Conservation (phyloP, 148 eudicot genomes). For the Cornus suecica region DNA sequence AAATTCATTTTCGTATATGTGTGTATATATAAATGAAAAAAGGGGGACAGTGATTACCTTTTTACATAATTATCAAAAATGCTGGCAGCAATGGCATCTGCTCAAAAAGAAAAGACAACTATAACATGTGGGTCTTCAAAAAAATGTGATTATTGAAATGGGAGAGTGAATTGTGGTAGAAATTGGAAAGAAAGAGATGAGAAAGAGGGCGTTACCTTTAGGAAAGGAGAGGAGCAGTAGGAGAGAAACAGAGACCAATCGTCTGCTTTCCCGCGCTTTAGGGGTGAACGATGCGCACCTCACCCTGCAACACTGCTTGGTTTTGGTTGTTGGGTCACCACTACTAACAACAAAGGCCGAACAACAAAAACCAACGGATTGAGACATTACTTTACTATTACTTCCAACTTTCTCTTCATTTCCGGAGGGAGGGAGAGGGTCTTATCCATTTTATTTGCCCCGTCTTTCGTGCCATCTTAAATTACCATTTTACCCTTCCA, state of each 20-base stretch:
- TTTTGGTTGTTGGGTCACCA: background rate
- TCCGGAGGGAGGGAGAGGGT: background rate
- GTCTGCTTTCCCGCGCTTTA: slow-evolving; percentile 26
- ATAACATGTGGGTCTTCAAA: no score
- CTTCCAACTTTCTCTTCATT: background rate
- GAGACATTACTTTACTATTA: background rate
- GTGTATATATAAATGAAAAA: no score
- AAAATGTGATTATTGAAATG: no score
- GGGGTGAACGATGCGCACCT: slow-evolving; percentile 19
- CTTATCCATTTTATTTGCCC: background rate
- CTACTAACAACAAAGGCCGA: background rate
- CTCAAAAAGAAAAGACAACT: background rate
- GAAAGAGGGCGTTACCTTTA: slow-evolving; percentile 18
- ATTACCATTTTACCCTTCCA: slow-evolving; percentile 8
- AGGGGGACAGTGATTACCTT: slow-evolving; percentile 34
- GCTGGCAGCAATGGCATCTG: slow-evolving; percentile 66
- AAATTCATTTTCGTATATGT: no score
- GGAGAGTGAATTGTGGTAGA: background rate
- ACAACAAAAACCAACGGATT: background rate
- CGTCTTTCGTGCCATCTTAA: background rate
- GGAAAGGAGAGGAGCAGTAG: slow-evolving; percentile 37
- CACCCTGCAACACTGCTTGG: slow-evolving; percentile 2
- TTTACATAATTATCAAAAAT: slow-evolving; percentile 68
- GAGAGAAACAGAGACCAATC: slow-evolving; percentile 45
- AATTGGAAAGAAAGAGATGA: background rate